Evolutionary conservation across 495 filamentous ascomycete species (phyloP).

Genomic region (Podospora sp.): DNA sequence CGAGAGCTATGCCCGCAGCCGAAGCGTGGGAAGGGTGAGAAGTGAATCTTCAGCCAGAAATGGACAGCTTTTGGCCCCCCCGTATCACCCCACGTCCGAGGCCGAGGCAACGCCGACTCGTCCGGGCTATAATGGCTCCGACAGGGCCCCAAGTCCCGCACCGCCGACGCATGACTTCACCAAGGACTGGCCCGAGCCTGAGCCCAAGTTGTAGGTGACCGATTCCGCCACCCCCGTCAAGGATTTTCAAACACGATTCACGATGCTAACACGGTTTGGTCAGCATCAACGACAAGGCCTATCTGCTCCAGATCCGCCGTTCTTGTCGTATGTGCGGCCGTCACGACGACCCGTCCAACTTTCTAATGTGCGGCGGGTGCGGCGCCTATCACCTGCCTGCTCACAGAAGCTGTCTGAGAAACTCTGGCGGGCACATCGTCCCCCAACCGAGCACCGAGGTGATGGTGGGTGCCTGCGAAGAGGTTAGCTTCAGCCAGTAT

Average conservation of each 20-base stretch:
- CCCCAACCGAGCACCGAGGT: not conserved
- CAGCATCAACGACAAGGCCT: not conserved
- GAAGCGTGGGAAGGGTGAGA: no score
- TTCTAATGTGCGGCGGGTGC: slow-evolving; percentile 3
- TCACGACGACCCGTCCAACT: not conserved
- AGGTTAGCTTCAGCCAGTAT: slow-evolving; percentile 2
- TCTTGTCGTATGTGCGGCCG: not conserved
- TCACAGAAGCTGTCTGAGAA: not conserved
- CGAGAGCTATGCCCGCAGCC: no score
- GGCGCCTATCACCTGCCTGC: not conserved
- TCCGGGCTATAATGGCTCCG: not conserved
- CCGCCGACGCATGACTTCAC: not conserved
- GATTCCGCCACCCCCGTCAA: no score
- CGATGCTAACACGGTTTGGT: not conserved
- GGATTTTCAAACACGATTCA: not conserved
- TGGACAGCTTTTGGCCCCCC: no score
- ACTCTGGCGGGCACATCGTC: not conserved
- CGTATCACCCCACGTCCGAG: not conserved
- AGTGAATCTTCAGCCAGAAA: no score
- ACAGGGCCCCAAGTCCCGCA: not conserved
- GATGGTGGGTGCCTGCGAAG: not conserved
- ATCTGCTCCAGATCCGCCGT: not conserved
- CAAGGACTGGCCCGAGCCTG: not conserved
- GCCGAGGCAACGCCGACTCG: not conserved
- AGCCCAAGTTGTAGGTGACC: not conserved